Evolutionary conservation across 148 eudicot species (phyloP).

Genomic region (Heliamphora exappendiculata): DNA sequence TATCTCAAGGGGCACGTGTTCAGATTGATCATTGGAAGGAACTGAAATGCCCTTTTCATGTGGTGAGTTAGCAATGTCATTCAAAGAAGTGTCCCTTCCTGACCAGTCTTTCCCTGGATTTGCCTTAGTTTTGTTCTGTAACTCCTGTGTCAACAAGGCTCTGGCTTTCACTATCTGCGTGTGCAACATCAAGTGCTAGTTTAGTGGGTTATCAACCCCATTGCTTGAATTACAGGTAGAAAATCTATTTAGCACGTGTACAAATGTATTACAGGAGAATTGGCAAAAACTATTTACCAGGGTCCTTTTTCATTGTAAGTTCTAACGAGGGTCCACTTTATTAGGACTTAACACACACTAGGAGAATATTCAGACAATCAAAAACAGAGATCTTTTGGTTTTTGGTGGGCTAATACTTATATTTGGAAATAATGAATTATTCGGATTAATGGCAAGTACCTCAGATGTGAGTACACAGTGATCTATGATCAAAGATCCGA

Average conservation of each 20-base stretch:
- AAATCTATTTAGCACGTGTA: neutral
- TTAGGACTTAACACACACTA: neutral
- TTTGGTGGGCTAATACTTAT: neutral
- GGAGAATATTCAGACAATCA: too few relatives aligned
- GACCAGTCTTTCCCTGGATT: conserved; percentile 26
- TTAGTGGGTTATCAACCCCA: neutral
- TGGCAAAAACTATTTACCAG: neutral
- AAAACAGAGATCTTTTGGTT: too few relatives aligned
- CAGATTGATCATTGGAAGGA: conserved; percentile 35
- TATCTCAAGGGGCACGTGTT: conserved; percentile 33
- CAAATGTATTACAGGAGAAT: neutral
- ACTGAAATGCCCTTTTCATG: conserved; percentile 37
- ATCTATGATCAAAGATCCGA: neutral
- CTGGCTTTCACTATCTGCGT: conserved; percentile 76
- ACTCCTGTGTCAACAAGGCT: conserved; percentile 54
- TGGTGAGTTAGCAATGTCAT: conserved; percentile 20
- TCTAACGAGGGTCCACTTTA: neutral
- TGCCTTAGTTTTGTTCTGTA: conserved; percentile 35
- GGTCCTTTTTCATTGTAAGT: neutral
- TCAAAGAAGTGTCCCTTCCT: conserved; percentile 15
- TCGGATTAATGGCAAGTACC: too few relatives aligned
- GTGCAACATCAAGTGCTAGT: conserved; percentile 11
- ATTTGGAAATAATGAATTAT: too few relatives aligned
- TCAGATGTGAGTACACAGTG: neutral
- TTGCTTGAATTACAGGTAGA: neutral